These are phyloP conservation scores for Lentinula sp. DNA, from an alignment of 768 basidiomycete genomes.

Conservation along the genomic window DNA sequence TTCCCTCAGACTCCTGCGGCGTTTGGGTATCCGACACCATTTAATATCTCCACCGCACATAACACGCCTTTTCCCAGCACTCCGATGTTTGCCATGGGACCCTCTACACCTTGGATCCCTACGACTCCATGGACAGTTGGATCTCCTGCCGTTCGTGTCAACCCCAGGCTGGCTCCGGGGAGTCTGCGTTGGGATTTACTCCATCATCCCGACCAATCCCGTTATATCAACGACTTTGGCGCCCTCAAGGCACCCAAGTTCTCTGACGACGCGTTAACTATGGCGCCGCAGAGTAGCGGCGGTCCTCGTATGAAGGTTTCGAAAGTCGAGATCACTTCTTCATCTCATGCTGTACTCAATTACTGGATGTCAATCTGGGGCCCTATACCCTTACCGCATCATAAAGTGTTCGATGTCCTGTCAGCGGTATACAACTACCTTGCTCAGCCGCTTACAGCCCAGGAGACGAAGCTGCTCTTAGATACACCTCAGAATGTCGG, in stretches of 20 bases:
- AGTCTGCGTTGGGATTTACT: not conserved
- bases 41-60: slow-evolving; percentile 1
- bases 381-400: slow-evolving; percentile 1
- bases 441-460: not conserved
- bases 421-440: slow-evolving; percentile 4
- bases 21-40: slow-evolving; percentile 1
- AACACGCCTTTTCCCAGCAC: slow-evolving; percentile 3
- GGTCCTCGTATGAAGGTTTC: not conserved
- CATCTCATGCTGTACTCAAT: not conserved
- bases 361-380: slow-evolving; percentile 6
- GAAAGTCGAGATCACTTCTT: not conserved
- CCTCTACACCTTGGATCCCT: slow-evolving; percentile 3
- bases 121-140: not conserved
- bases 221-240: slow-evolving; percentile 3
- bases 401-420: slow-evolving; percentile 2
- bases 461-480: slow-evolving; percentile 4
- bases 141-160: slow-evolving; percentile 4
- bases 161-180: not conserved
- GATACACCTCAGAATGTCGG: slow-evolving; percentile 5
- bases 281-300: not conserved
- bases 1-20: not conserved
- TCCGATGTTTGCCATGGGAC: not conserved
- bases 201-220: slow-evolving; percentile 1
- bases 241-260: slow-evolving; percentile 6
- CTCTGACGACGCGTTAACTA: slow-evolving; percentile 1